phyloP scores from a whole-genome alignment of 2,329 filamentous ascomycete species.

The Hypoxylon sp. region DNA sequence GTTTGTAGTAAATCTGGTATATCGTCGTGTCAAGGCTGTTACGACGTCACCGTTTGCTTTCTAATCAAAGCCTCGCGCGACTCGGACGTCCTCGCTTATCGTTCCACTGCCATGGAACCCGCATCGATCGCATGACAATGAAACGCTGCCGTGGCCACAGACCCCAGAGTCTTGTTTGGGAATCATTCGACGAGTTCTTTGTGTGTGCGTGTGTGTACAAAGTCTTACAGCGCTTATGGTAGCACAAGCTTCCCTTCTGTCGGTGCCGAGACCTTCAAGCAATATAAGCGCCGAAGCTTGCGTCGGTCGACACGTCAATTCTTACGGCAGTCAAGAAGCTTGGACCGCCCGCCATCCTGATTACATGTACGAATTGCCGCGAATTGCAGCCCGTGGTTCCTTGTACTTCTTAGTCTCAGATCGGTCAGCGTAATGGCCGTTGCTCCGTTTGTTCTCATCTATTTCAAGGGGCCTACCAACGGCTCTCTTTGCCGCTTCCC shows the following conservation, averaged over 20 bases:
- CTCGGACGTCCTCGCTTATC: constrained; percentile 24
- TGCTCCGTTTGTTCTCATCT: constrained; percentile 19
- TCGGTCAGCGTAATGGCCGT: constrained; percentile 32
- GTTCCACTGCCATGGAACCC: constrained; percentile 21
- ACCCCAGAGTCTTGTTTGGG: constrained; percentile 19
- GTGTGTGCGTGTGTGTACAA: constrained; percentile 7
- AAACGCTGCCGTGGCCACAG: constrained; percentile 12
- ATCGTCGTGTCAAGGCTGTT: background rate
- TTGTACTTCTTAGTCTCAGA: background rate
- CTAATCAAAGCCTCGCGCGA: constrained; percentile 9
- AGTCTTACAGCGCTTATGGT: constrained; percentile 29
- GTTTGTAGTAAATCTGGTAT: background rate
- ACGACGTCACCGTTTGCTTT: constrained; percentile 18
- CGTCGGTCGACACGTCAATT: constrained; percentile 38
- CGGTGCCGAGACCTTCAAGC: constrained; percentile 15
- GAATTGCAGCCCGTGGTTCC: background rate
- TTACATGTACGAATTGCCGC: constrained; percentile 8
- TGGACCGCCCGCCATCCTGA: constrained; percentile 3
- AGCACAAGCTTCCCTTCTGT: constrained; percentile 11
- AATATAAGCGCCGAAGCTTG: constrained; percentile 30
- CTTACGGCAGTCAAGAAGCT: constrained; percentile 19
- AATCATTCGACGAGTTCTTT: constrained; percentile 24
- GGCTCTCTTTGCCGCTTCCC: background rate
- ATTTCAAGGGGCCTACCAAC: constrained; percentile 4
- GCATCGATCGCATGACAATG: constrained; percentile 32